These are phyloP conservation scores for Botrytis fabae DNA, from an alignment of 2,329 filamentous ascomycete species.

Conservation along the genomic window DNA sequence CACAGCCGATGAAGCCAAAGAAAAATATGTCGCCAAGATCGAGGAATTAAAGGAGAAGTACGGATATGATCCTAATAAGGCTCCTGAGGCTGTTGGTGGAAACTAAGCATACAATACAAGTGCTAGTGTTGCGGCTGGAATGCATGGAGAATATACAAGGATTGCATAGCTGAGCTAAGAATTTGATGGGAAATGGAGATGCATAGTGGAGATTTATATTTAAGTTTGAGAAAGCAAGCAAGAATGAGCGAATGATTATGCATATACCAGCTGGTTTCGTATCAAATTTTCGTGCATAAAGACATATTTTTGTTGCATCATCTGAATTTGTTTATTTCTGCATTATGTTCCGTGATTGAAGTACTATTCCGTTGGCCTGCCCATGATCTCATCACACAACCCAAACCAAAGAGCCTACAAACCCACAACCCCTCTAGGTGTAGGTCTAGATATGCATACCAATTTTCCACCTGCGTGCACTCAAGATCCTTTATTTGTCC, in stretches of 20 bases:
- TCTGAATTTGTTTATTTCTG: neutral
- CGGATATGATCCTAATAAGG: constrained; percentile 66
- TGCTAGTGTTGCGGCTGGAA: neutral
- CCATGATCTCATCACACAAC: neutral
- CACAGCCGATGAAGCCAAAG: constrained; percentile 66
- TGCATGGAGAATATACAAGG: neutral
- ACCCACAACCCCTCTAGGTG: neutral
- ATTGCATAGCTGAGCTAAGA: neutral
- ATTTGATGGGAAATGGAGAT: neutral
- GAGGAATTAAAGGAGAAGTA: constrained; percentile 69
- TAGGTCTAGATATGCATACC: neutral
- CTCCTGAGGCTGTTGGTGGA: constrained; percentile 55
- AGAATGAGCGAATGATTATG: neutral
- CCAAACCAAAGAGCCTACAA: neutral
- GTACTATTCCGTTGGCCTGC: neutral
- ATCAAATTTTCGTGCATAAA: neutral
- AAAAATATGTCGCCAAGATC: constrained; percentile 72
- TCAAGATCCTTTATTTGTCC: neutral
- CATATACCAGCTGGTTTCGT: neutral
- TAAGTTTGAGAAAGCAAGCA: neutral
- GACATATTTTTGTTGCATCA: neutral
- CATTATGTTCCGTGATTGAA: neutral
- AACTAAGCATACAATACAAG: neutral
- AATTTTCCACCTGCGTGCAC: neutral
- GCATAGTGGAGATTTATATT: neutral